Base-by-base conservation (phyloP, 352 stramenopile species). In the Globisporangium nodosum region DNA sequence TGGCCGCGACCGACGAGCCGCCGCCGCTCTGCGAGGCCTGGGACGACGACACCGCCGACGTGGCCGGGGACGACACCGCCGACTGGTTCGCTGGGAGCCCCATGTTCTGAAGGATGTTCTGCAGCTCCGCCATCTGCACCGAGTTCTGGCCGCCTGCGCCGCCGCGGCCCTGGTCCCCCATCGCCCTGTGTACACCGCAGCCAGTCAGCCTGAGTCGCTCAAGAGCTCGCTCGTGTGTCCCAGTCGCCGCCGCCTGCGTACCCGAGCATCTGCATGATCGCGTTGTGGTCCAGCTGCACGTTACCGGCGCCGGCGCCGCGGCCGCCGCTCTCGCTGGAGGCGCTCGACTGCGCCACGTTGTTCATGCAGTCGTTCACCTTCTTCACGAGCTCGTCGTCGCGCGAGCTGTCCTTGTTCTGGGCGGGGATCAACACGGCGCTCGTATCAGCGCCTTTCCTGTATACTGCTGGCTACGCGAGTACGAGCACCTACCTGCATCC, bases 361-460 rank as follows among this genome's bases (percentile, higher is more conserved):
- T 94, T 95, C 84, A 96, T 96, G 61, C 73, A 85, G 53, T 94
- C 84, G 68, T 96, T 94, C 31, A 95, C 71, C 59, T 95, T 96
- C 66, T 90, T 92, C 30, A 76, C 72, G 11, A 92, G 65, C 51
- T 96, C 90, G 39, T 94, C 86, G 55, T 97, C 89, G 35, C 93
- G 87, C 20, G 83, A 83, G 42, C 69, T 76, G 66, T 96, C 82
- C 69, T 96, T 96, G 73, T 92, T 89, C 83, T 94, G 50, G 9
- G 8, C 3, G 11, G 35, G 3, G 12, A 9, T 40, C 35, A 40
- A 9, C 3, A 35, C 31, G 8, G 12, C 35, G 8, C 11, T 7
- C 35, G 35, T 27, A 27, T 13, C 35, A 40, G 35, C 35, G 8
- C 11, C 11, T 15, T 15, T 15, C 12, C 35, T 24, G 20, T 15